Conservation (phyloP, 208 protist species). For the Leishmania martiniquensis region DNA sequence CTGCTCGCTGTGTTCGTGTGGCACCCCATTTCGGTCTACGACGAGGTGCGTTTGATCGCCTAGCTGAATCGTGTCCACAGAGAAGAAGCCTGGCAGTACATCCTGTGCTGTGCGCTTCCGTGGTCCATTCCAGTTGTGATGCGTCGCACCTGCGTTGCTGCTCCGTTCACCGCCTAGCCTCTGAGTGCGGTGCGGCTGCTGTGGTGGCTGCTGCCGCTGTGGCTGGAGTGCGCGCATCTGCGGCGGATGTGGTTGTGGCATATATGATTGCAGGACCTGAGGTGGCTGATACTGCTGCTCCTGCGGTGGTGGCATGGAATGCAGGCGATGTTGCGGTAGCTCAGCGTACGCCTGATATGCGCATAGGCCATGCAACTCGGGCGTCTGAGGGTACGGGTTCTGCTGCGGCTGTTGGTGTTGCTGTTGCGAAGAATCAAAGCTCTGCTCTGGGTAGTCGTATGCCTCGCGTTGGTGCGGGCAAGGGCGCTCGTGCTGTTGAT, state of each 20-base stretch:
- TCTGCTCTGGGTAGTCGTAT: too few relatives aligned
- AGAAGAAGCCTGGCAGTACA: slow-evolving; percentile 25
- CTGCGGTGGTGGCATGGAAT: too few relatives aligned
- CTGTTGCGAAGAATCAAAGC: not conserved
- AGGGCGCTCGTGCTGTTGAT: too few relatives aligned
- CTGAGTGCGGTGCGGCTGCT: not conserved
- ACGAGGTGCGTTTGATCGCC: slow-evolving; percentile 31
- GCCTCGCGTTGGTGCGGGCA: not conserved
- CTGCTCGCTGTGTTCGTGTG: slow-evolving; percentile 3
- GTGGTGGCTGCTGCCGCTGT: slow-evolving; percentile 3
- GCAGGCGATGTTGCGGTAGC: not conserved
- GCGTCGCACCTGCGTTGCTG: not conserved
- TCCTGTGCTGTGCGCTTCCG: slow-evolving; percentile 22
- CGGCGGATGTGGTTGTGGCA: not conserved
- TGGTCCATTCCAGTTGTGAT: not conserved
- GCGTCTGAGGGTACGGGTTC: not conserved
- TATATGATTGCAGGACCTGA: not conserved
- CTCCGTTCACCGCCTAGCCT: not conserved
- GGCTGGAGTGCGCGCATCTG: not conserved
- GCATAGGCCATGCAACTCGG: not conserved
- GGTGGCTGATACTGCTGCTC: not conserved
- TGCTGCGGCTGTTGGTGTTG: slow-evolving; percentile 1
- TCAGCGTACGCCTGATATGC: not conserved
- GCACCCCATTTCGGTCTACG: slow-evolving; percentile 23
- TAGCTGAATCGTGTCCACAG: slow-evolving; percentile 17